Percentiles rank a stretch among this genome's conserved stretches.
These are phyloP conservation scores for Nigrograna mackinnonii DNA, from an alignment of 2,329 filamentous ascomycete species.

Conservation along the genomic window DNA sequence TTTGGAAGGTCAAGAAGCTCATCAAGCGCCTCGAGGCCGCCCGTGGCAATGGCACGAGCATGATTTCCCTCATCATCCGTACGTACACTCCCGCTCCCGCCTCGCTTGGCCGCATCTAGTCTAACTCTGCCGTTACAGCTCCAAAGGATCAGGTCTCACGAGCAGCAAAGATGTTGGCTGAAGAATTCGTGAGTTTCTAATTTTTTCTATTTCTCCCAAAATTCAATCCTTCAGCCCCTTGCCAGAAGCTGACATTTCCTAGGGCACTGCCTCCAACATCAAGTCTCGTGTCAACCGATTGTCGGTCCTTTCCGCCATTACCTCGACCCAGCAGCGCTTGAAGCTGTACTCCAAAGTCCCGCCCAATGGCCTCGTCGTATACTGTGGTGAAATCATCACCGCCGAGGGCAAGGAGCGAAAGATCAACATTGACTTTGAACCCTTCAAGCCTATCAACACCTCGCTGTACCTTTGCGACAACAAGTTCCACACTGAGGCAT, in stretches of 20 bases:
- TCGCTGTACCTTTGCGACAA: slow-evolving; percentile 99
- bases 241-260: slow-evolving; percentile 11
- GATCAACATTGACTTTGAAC: slow-evolving; percentile 99
- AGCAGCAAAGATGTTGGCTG: slow-evolving; percentile 98
- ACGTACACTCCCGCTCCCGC: slow-evolving; percentile 43
- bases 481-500: slow-evolving; percentile 98
- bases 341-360: slow-evolving; percentile 99
- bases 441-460: slow-evolving; percentile 99
- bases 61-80: slow-evolving; percentile 99
- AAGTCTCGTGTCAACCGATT: slow-evolving; percentile 99
- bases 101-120: not conserved
- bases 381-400: slow-evolving; percentile 99
- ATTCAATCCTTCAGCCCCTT: not conserved
- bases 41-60: slow-evolving; percentile 97
- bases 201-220: too few species aligned
- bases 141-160: slow-evolving; percentile 98
- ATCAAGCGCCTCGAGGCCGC: slow-evolving; percentile 98
- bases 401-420: slow-evolving; percentile 98
- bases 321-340: slow-evolving; percentile 96
- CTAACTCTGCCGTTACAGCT: slow-evolving; percentile 57
- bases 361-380: slow-evolving; percentile 94
- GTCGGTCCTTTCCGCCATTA: slow-evolving; percentile 96
- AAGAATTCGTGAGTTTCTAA: slow-evolving; percentile 90
- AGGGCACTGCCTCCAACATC: slow-evolving; percentile 99
- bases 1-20: slow-evolving; percentile 99